Evolutionary conservation across 768 basidiomycete genomes (phyloP).

Genomic region (Cystobasidium tubakii): DNA sequence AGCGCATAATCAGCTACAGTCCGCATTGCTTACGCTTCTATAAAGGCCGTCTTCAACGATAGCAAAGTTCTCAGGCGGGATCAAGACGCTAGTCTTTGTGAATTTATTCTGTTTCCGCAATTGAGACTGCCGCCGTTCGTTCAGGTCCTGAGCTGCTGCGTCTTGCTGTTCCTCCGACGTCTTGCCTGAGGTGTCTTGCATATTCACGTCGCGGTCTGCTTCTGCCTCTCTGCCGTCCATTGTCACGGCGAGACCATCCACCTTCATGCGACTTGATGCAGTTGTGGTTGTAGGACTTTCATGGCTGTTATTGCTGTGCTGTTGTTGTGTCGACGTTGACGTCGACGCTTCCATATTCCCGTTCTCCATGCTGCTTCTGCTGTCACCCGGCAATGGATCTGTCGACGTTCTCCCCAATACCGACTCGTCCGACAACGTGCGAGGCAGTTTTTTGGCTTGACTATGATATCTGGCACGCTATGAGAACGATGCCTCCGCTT

Average conservation of each 20-base stretch:
- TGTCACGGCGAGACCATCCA: background rate
- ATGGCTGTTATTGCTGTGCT: background rate
- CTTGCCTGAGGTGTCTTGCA: background rate
- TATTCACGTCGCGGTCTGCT: slow-evolving; percentile 11
- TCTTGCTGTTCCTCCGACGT: slow-evolving; percentile 15
- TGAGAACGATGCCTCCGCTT: background rate
- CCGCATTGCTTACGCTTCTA: slow-evolving; percentile 41
- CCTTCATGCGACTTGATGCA: background rate
- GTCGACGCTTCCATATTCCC: background rate
- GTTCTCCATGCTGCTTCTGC: background rate
- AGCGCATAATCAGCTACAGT: background rate
- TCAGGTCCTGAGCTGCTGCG: slow-evolving; percentile 12
- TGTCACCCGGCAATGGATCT: background rate
- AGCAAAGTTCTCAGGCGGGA: slow-evolving; percentile 51
- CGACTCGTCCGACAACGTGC: background rate
- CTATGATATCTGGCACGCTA: background rate
- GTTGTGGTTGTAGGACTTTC: background rate
- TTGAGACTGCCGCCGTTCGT: slow-evolving; percentile 26
- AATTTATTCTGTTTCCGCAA: slow-evolving; percentile 30
- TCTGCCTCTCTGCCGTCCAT: slow-evolving; percentile 13
- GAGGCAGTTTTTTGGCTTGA: background rate
- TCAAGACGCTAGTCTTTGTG: slow-evolving; percentile 30
- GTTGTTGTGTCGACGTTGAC: background rate
- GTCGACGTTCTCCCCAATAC: background rate
- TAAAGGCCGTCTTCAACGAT: slow-evolving; percentile 49